These are phyloP conservation scores for Nepenthes gracilis DNA, from an alignment of 148 eudicot genomes.

Conservation along the genomic window DNA sequence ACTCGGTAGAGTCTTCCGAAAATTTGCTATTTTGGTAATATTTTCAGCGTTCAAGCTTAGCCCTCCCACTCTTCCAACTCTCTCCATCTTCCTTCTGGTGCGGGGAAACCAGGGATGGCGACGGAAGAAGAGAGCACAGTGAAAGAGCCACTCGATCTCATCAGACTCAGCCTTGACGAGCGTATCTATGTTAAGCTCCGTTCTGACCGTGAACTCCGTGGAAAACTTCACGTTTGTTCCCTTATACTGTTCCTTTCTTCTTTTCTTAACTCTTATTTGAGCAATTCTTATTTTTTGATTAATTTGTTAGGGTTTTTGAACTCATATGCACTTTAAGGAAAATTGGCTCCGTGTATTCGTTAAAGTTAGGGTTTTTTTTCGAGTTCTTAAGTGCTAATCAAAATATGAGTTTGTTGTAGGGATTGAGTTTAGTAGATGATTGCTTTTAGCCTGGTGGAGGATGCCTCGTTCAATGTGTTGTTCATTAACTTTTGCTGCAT, in stretches of 20 bases:
- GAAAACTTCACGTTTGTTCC: constrained; percentile 31
- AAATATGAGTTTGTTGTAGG: no score
- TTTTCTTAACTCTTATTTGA: background rate
- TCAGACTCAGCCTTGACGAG: constrained; percentile 36
- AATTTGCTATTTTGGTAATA: no score
- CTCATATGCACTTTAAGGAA: background rate
- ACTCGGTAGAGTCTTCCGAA: no score
- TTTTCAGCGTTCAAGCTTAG: no score
- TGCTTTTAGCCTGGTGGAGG: no score
- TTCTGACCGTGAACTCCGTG: constrained; percentile 47
- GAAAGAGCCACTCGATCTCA: constrained; percentile 38
- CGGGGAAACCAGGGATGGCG: constrained; percentile 13
- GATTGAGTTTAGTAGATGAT: no score
- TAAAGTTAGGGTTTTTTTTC: background rate
- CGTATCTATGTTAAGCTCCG: constrained; percentile 50
- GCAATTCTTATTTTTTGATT: background rate
- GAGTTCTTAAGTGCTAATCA: no score
- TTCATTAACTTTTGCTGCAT: no score
- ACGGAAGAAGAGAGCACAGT: constrained; percentile 39
- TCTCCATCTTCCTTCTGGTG: background rate
- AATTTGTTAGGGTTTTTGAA: background rate
- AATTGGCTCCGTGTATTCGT: constrained; percentile 16
- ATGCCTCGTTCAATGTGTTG: no score
- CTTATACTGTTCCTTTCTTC: background rate
- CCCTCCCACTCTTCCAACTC: background rate